A percentile compares a stretch with the other conserved stretches of the same genome.
Evolutionary conservation across 2,329 filamentous ascomycete species (phyloP).

Genomic region (Xylariomycetidae sp.): DNA sequence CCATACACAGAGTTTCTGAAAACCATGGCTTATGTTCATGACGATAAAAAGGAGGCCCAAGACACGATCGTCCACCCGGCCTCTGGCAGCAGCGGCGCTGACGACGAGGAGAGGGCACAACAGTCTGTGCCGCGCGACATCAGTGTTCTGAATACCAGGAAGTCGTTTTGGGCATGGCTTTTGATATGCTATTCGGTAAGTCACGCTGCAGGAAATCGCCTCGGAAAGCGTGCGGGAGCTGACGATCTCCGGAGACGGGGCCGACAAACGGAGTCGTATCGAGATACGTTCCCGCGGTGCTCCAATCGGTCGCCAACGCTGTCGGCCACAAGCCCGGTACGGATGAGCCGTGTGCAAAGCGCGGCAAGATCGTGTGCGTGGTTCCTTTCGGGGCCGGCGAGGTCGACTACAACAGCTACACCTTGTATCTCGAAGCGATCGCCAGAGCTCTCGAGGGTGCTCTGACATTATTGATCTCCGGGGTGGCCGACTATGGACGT

Average conservation of each 20-base stretch:
- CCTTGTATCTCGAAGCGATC: slow-evolving; percentile 10
- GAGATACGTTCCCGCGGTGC: slow-evolving; percentile 11
- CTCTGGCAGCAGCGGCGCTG: too few relatives aligned
- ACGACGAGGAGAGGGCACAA: slow-evolving; percentile 3
- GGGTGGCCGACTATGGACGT: slow-evolving; percentile 13
- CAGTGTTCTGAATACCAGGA: slow-evolving; percentile 5
- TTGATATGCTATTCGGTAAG: slow-evolving; percentile 11
- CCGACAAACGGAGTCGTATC: slow-evolving; percentile 8
- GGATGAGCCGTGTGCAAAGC: slow-evolving; percentile 8
- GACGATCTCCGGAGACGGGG: slow-evolving; percentile 5
- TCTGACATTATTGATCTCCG: slow-evolving; percentile 7
- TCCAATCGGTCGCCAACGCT: slow-evolving; percentile 11
- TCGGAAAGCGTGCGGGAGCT: background rate
- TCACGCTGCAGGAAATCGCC: background rate
- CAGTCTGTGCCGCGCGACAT: slow-evolving; percentile 3
- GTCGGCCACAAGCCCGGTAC: slow-evolving; percentile 11
- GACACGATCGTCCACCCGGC: too few relatives aligned
- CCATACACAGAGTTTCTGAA: too few relatives aligned
- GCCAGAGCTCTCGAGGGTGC: slow-evolving; percentile 9
- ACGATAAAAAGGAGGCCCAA: too few relatives aligned
- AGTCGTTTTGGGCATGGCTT: slow-evolving; percentile 10
- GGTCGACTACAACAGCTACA: slow-evolving; percentile 13
- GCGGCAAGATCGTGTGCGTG: slow-evolving; percentile 9
- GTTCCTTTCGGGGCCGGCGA: slow-evolving; percentile 9
- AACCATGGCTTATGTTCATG: too few relatives aligned